Evolutionary conservation across 768 basidiomycete genomes (phyloP).

Genomic region (Roridomyces roridus): DNA sequence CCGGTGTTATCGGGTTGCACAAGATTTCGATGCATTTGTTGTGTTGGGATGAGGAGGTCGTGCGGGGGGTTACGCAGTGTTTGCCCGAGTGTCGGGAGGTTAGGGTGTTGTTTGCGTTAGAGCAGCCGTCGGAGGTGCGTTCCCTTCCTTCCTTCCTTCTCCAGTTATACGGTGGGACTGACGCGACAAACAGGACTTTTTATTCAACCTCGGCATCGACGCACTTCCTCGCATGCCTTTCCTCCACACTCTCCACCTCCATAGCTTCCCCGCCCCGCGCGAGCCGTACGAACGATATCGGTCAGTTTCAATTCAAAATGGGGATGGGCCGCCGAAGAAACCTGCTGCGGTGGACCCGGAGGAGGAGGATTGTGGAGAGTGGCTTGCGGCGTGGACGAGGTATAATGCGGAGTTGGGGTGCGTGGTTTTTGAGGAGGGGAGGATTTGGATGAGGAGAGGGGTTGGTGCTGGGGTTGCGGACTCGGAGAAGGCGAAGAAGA

Average conservation of each 20-base stretch:
- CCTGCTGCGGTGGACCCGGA: too few relatives aligned
- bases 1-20: background rate
- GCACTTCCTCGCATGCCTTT: background rate
- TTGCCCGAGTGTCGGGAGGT: background rate
- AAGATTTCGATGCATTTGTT: background rate
- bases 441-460: too few relatives aligned
- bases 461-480: too few relatives aligned
- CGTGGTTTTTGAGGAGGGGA: too few relatives aligned
- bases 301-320: too few relatives aligned
- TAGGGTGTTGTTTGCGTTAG: background rate
- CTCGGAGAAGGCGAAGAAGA: too few relatives aligned
- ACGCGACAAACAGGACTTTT: background rate
- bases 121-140: background rate
- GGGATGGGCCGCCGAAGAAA: too few relatives aligned
- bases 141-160: too few relatives aligned
- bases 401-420: too few relatives aligned
- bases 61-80: background rate
- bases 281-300: background rate
- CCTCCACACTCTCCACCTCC: background rate
- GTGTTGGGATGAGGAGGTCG: conserved; percentile 9
- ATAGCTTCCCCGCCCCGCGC: background rate
- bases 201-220: background rate
- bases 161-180: too few relatives aligned
- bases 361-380: too few relatives aligned
- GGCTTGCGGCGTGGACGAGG: too few relatives aligned